Evolutionary conservation across 106 monocot genomes (phyloP).

Genomic region (Ottelia alismoides): DNA sequence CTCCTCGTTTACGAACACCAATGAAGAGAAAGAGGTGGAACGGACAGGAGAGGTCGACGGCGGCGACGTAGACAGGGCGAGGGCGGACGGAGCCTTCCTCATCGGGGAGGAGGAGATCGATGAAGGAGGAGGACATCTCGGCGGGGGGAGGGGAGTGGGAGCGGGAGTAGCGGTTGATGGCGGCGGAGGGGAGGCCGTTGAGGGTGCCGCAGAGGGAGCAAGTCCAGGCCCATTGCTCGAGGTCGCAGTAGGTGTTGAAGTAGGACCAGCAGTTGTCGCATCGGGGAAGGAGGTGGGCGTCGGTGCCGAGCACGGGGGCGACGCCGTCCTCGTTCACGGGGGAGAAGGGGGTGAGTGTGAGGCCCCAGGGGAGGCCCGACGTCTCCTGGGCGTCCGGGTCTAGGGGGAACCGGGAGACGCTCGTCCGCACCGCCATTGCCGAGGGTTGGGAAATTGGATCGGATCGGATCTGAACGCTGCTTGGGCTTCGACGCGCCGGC

Average conservation of each 20-base stretch:
- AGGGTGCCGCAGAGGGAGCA: conserved; percentile 76
- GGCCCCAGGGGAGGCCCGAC: conserved; percentile 77
- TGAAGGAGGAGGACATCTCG: conserved; percentile 84
- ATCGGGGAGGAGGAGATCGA: conserved; percentile 83
- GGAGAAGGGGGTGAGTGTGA: conserved; percentile 77
- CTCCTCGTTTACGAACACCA: not conserved
- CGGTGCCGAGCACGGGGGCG: conserved; percentile 32
- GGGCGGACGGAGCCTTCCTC: conserved; percentile 29
- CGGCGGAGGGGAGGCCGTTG: conserved; percentile 51
- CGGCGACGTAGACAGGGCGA: conserved; percentile 86
- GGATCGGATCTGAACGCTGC: too few relatives aligned
- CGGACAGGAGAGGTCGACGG: conserved; percentile 76
- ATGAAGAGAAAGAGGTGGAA: not conserved
- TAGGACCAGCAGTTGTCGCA: conserved; percentile 97
- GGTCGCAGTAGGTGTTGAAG: conserved; percentile 83
- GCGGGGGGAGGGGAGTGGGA: conserved; percentile 21
- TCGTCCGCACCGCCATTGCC: conserved; percentile 85
- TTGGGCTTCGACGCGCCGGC: too few relatives aligned
- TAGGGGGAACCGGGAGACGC: conserved; percentile 64
- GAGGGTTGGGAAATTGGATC: too few relatives aligned
- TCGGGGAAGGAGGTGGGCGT: conserved; percentile 69
- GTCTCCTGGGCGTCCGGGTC: conserved; percentile 54
- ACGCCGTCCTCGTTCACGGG: conserved; percentile 46
- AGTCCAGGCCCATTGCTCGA: conserved; percentile 89
- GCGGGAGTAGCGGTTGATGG: conserved; percentile 42